Evolutionary conservation across 108 stramenopile species (phyloP).

Genomic region (Skeletonema menzelii): DNA sequence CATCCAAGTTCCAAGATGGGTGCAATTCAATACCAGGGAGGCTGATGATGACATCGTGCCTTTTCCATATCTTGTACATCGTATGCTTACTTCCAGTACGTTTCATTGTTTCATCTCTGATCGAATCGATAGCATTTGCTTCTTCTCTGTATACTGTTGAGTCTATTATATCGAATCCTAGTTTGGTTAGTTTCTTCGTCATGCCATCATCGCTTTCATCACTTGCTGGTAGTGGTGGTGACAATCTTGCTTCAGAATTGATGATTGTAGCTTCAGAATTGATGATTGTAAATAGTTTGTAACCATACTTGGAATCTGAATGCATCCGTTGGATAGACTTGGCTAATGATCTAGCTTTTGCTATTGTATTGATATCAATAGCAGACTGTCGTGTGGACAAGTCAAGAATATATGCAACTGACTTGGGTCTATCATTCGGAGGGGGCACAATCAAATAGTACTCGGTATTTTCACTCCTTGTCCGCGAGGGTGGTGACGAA

Average conservation of each 20-base stretch:
- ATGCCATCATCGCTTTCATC: not conserved
- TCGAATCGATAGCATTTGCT: not conserved
- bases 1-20: not conserved
- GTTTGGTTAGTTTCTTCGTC: not conserved
- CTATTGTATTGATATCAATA: not conserved
- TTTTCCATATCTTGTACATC: not conserved
- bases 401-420: slow-evolving; percentile 16
- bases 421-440: slow-evolving; percentile 8
- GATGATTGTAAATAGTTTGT: slow-evolving; percentile 6
- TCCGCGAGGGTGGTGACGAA: not conserved
- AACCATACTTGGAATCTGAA: slow-evolving; percentile 1
- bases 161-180: not conserved
- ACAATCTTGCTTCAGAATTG: not conserved
- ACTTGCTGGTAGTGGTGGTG: not conserved
- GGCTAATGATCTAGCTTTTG: not conserved
- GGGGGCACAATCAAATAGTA: not conserved
- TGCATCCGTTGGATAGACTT: slow-evolving; percentile 11
- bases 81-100: not conserved
- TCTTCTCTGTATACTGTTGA: not conserved
- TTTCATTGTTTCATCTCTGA: not conserved
- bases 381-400: not conserved
- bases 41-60: not conserved
- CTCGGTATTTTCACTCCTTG: not conserved
- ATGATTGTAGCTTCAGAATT: not conserved
- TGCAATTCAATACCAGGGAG: not conserved